These are phyloP conservation scores for Trichophyton simii DNA, from an alignment of 2,329 filamentous ascomycete species.

Conservation along the genomic window DNA sequence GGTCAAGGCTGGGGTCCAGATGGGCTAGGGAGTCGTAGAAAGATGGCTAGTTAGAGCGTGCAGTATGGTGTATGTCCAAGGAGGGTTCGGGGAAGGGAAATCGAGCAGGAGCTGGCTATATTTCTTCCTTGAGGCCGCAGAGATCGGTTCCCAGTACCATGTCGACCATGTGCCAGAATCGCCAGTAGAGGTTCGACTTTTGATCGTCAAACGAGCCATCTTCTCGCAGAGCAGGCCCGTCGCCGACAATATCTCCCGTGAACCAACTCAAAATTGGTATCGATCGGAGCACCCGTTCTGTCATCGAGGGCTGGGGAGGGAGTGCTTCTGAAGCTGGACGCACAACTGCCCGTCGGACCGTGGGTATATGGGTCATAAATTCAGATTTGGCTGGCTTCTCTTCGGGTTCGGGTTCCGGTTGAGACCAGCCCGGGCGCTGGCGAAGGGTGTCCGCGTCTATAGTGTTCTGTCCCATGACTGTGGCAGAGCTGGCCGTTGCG, in stretches of 20 bases:
- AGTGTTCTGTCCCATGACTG: conserved; percentile 17
- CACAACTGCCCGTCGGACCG: conserved; percentile 51
- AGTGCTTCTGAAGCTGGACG: conserved; percentile 59
- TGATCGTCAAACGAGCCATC: conserved; percentile 55
- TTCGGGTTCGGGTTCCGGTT: conserved; percentile 16
- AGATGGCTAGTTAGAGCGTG: not conserved
- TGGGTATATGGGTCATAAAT: conserved; percentile 49
- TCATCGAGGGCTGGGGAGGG: conserved; percentile 53
- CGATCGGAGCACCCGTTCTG: conserved; percentile 50
- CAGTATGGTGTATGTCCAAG: not conserved
- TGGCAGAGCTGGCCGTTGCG: conserved; percentile 32
- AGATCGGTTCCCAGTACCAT: conserved; percentile 46
- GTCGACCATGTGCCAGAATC: conserved; percentile 47
- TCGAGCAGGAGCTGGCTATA: conserved; percentile 16
- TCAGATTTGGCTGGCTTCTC: conserved; percentile 28
- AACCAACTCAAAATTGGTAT: conserved; percentile 63
- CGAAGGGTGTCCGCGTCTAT: conserved; percentile 15
- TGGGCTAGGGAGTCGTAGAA: not conserved
- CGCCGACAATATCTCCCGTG: conserved; percentile 41
- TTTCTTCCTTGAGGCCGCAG: conserved; percentile 45
- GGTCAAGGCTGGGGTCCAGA: not conserved
- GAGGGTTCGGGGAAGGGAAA: not conserved
- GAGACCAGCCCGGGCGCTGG: conserved; percentile 19
- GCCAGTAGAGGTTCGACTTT: conserved; percentile 48
- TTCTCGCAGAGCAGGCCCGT: conserved; percentile 34